Conservation (phyloP, 2,329 filamentous ascomycete species). For the Xylaria sp. region DNA sequence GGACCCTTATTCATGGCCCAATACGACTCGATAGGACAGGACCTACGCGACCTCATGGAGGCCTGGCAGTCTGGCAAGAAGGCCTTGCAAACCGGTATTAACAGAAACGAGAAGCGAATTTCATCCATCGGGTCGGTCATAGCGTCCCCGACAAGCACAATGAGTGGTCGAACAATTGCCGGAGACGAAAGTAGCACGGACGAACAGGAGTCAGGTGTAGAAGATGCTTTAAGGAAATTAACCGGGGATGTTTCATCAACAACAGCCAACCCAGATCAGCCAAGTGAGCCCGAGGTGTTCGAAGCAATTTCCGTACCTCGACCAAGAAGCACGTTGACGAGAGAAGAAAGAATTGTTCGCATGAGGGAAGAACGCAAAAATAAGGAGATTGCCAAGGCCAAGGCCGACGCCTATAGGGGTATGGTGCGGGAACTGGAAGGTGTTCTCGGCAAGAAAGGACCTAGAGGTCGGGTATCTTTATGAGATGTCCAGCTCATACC, state of each 20-base stretch:
- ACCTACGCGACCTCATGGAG: conserved; percentile 81
- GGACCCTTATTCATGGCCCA: conserved; percentile 83
- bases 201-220: conserved; percentile 61
- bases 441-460: conserved; percentile 73
- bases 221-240: conserved; percentile 78
- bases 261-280: conserved; percentile 66
- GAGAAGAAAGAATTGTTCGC: conserved; percentile 87
- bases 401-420: conserved; percentile 82
- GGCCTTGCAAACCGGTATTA: conserved; percentile 83
- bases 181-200: conserved; percentile 66
- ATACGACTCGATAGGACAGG: conserved; percentile 93
- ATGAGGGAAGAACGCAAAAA: conserved; percentile 87
- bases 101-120: conserved; percentile 79
- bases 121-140: conserved; percentile 68
- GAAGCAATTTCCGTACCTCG: conserved; percentile 86
- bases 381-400: conserved; percentile 77
- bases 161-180: conserved; percentile 75
- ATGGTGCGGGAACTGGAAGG: conserved; percentile 96
- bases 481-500: conserved; percentile 31
- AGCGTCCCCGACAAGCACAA: conserved; percentile 69
- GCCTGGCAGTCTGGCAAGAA: conserved; percentile 90
- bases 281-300: conserved; percentile 82
- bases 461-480: conserved; percentile 45
- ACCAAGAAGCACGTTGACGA: conserved; percentile 76
- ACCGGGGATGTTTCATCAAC: conserved; percentile 72